Base-by-base conservation (phyloP, 108 stramenopile genomes). In the Skeletonema menzelii region DNA sequence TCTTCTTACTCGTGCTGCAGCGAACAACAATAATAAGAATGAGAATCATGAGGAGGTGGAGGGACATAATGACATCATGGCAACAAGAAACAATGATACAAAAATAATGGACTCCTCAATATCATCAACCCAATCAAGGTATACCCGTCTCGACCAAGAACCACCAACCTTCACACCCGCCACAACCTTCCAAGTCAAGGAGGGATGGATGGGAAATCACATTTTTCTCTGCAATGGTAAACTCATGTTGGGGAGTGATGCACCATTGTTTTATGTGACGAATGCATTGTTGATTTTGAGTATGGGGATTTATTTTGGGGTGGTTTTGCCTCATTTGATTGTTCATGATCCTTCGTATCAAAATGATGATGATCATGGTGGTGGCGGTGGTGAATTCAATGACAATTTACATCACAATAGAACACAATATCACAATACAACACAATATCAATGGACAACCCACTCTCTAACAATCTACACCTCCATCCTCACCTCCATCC, bases 131-230 rank as follows among this genome's bases (percentile, higher is more conserved):
- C 19, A 67, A 15, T 32, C 69, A 35, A 24, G 40, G 31, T 27
- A 30, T 4, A 15, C 15, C 0, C 40, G 28, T 27, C 22, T 44
- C 37, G 63, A n/a, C 71, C 75, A 62, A n/a, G 35, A 55, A 63
- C 67, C 67, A 24, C 73, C 79, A 15, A 30, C 63, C 12, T 92
- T 95, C 73, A 75, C 64, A 19, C 76, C 84, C 8, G 93, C 89
- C 0, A 64, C 72, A 7, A 70, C 59, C 8, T 95, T 95, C 69
- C 55, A 55, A 15, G 91, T 84, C 13, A 83, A 70, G 28, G 91
- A 95, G 65, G 89, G 82, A 37, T 95, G 94, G 94, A 92, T 92
- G 91, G 94, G 91, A 26, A 83, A 95, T 79, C 94, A 95, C 65
- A 76, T 88, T 59, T 95, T 95, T 69, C 55, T 91, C n/a, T 91